Evolutionary conservation across 768 basidiomycete species (phyloP).

Genomic region (Pisolithus orientalis): DNA sequence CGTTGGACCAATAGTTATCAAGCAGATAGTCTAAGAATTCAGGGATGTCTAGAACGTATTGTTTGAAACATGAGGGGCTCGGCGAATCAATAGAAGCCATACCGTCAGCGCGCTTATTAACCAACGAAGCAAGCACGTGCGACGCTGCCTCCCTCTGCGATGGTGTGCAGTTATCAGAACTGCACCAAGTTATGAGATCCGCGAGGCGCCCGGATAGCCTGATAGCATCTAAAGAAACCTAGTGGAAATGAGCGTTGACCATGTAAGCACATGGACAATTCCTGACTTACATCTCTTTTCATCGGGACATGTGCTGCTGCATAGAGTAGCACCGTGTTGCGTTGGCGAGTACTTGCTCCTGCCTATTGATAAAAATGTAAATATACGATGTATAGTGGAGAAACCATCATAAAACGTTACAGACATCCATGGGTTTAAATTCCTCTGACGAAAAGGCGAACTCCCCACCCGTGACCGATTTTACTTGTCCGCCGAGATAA

Average conservation of each 20-base stretch:
- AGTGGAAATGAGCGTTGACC: constrained; percentile 1
- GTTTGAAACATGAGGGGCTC: background rate
- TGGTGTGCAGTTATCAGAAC: constrained; percentile 39
- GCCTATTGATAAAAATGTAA: background rate
- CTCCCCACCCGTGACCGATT: constrained; percentile 49
- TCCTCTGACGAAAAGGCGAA: constrained; percentile 28
- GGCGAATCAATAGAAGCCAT: constrained; percentile 8
- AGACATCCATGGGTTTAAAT: constrained; percentile 52
- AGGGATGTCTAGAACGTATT: constrained; percentile 34
- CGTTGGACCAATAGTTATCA: constrained; percentile 41
- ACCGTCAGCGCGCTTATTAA: constrained; percentile 79
- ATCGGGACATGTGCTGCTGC: constrained; percentile 60
- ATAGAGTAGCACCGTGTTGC: constrained; percentile 62
- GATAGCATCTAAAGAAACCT: constrained; percentile 50
- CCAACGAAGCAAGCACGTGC: constrained; percentile 55
- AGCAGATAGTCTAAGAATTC: constrained; percentile 40
- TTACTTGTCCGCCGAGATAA: constrained; percentile 41
- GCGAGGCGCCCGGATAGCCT: constrained; percentile 48
- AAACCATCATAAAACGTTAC: constrained; percentile 3
- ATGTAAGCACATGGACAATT: background rate
- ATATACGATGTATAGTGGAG: background rate
- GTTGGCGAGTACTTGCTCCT: constrained; percentile 35
- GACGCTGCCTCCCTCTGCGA: constrained; percentile 51
- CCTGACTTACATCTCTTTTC: constrained; percentile 51
- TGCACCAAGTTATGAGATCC: constrained; percentile 53